Base-by-base conservation (phyloP, 75 land plant species). In the Cryptomeria japonica region DNA sequence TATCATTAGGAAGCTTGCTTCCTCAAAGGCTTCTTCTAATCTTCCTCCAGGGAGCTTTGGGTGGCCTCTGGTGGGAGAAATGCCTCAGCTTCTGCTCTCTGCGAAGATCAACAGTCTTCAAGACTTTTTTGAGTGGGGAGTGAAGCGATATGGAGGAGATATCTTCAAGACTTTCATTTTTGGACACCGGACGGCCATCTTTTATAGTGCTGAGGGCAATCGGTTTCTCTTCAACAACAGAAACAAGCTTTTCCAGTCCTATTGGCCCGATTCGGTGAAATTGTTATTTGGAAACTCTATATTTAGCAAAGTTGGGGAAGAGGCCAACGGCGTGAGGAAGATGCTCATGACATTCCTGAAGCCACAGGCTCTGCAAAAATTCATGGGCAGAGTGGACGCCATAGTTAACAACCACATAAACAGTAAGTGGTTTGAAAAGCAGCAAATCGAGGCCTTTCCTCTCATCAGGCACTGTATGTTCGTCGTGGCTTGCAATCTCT, bases 111-210 rank as follows among this genome's bases (percentile, higher is more conserved):
- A 25, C 37, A 83, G 80, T 0, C 34, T 2, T 6, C 14, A 14
- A 22, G 77, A 34, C 28, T 83, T 87, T 34, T 77, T 87, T 19
- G 64, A 83, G 42, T 83, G 87, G 5, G 70, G 86, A 14, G 82
- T 87, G 1, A n/a, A 36, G 5, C 58, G 85, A 19, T 90, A 34
- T 55, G 86, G 87, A 25, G 82, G 88, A 34, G 5, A 25, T 1
- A 36, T 90, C 19, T 94, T 94, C 92, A 91, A 87, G 86, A 93
- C 95, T 1, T 49, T 80, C 41, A 0, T 94, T 0, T 85, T 91
- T 36, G 87, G 87, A 1, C 83, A 58, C 55, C 79, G 80, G 3
- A 70, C 83, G 12, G 90, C 88, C 19, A 88, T 89, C 5, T 82
- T 93, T 28, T 38, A 87, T 5, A 91, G 85, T 6, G 90, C 90